These are phyloP conservation scores for Dryadomyces quercivorus DNA, from an alignment of 2,329 filamentous ascomycete genomes.

Conservation along the genomic window DNA sequence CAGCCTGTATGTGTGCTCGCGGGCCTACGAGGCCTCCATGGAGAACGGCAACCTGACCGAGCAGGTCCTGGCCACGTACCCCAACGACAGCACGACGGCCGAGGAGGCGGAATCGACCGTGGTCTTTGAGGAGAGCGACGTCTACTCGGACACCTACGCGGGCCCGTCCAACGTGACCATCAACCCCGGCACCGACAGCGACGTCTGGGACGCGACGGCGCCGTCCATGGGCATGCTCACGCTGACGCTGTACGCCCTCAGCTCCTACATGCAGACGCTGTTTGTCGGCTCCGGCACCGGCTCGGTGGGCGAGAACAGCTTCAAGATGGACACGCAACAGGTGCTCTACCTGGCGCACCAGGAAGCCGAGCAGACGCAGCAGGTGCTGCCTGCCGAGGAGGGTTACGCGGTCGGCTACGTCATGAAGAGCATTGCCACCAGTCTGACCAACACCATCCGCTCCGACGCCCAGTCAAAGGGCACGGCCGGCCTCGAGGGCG, in stretches of 20 bases:
- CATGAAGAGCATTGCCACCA: not conserved
- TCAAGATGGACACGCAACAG: not conserved
- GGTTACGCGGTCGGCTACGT: not conserved
- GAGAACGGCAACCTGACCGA: not conserved
- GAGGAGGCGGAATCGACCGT: not conserved
- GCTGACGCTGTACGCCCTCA: not conserved
- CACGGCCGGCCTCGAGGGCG: not conserved
- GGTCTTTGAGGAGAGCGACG: not conserved
- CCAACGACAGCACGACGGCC: not conserved
- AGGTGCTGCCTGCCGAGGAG: not conserved
- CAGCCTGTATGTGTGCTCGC: constrained; percentile 1
- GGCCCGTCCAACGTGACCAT: not conserved
- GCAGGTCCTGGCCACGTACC: not conserved
- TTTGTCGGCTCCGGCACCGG: not conserved
- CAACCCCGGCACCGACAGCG: not conserved
- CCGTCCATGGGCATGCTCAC: not conserved
- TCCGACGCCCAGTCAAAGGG: not conserved
- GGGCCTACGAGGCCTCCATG: not conserved
- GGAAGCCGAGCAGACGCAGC: not conserved
- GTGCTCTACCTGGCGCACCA: not conserved
- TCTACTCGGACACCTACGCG: not conserved
- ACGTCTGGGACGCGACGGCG: not conserved
- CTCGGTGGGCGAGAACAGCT: not conserved
- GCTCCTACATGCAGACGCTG: not conserved
- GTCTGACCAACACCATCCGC: constrained; percentile 1